Conservation (phyloP, 1,284 basidiomycete genomes). For the Austroboletus niveus region DNA sequence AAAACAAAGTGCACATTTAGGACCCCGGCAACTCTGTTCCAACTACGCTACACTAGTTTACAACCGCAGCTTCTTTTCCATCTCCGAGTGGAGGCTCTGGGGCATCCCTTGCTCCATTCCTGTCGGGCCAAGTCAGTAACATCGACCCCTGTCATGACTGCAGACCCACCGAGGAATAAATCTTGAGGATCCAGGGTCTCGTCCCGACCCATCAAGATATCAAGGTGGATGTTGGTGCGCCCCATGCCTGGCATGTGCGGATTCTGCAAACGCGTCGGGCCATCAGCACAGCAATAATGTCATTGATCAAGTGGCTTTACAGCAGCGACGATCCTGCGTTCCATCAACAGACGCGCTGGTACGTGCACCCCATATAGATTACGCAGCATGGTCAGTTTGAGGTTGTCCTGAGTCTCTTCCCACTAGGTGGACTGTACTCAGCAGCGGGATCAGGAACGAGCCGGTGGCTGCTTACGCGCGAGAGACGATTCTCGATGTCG, state of each 20-base stretch:
- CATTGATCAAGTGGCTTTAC: constrained; percentile 39
- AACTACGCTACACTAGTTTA: constrained; percentile 27
- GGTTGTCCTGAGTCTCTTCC: constrained; percentile 88
- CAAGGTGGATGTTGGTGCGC: constrained; percentile 80
- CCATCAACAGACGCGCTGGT: constrained; percentile 90
- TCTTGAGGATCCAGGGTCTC: constrained; percentile 75
- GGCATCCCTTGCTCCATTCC: constrained; percentile 52
- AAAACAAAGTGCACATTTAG: constrained; percentile 18
- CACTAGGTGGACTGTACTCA: constrained; percentile 57
- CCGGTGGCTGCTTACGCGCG: constrained; percentile 50
- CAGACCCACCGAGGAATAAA: constrained; percentile 63
- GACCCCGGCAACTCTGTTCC: constrained; percentile 10
- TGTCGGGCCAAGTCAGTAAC: constrained; percentile 28
- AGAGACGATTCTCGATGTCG: constrained; percentile 60
- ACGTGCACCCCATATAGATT: constrained; percentile 86
- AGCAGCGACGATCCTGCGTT: constrained; percentile 79
- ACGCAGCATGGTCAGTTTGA: constrained; percentile 83
- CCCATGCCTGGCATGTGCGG: constrained; percentile 62
- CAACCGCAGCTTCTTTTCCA: constrained; percentile 67
- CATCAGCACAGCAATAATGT: not conserved
- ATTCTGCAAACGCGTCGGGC: constrained; percentile 39
- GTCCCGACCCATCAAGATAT: constrained; percentile 90
- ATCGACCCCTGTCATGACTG: not conserved
- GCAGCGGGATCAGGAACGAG: not conserved
- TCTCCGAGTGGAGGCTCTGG: constrained; percentile 65